A percentile compares a stretch with the other conserved stretches of the same genome.
Conservation (phyloP, 176 grass and related monocot species). For the Metroxylon sagu region DNA sequence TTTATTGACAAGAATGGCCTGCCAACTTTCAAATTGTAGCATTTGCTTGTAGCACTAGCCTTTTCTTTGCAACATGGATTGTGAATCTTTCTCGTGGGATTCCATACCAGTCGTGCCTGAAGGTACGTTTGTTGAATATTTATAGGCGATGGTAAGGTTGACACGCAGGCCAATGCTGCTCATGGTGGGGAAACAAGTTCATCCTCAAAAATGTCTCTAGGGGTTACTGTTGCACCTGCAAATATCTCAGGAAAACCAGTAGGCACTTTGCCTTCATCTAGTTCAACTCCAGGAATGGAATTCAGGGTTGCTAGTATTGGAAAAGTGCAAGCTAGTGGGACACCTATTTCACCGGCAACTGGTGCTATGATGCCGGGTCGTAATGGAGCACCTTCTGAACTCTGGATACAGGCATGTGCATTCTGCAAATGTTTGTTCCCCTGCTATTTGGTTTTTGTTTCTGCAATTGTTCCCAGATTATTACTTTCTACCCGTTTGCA, state of each 20-base stretch:
- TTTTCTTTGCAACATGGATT: neutral
- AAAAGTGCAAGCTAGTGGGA: constrained; percentile 31
- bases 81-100: neutral
- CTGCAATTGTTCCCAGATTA: constrained; percentile 1
- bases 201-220: constrained; percentile 33
- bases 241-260: constrained; percentile 31
- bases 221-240: constrained; percentile 22
- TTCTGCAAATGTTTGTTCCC: constrained; percentile 1
- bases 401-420: constrained; percentile 40
- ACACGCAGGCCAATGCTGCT: constrained; percentile 20
- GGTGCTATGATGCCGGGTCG: constrained; percentile 24
- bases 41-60: too few relatives aligned
- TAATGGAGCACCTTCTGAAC: constrained; percentile 36
- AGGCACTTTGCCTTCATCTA: constrained; percentile 24
- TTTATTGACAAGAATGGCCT: too few relatives aligned
- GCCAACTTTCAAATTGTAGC: too few relatives aligned
- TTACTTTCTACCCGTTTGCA: neutral
- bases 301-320: constrained; percentile 19
- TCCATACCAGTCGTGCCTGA: neutral
- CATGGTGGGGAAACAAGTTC: constrained; percentile 27
- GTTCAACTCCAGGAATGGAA: constrained; percentile 31
- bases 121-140: constrained; percentile 12
- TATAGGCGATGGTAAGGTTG: constrained; percentile 15
- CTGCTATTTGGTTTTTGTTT: neutral
- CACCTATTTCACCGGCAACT: constrained; percentile 19